Conservation (phyloP, 1,284 basidiomycete genomes). For the Marasmius oreades region DNA sequence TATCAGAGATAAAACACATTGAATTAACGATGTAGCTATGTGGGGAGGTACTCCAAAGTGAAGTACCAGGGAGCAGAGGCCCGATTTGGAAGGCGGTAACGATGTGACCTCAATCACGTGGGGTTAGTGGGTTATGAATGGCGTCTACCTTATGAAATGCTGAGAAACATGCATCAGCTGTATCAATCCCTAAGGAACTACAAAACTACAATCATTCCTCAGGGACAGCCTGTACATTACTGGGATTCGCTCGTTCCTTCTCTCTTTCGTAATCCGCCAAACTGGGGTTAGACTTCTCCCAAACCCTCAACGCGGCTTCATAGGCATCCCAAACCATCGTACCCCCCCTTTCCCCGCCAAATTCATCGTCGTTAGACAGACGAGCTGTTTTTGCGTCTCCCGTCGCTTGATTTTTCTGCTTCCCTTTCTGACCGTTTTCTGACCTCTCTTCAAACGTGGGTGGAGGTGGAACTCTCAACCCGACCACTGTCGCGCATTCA, state of each 20-base stretch:
- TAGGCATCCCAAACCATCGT: slow-evolving; percentile 72
- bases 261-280: slow-evolving; percentile 15
- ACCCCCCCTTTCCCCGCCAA: slow-evolving; percentile 64
- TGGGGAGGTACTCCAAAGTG: no score
- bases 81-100: no score
- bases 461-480: slow-evolving; percentile 39
- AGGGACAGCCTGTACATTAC: no score
- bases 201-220: no score
- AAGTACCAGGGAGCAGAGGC: no score
- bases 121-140: no score
- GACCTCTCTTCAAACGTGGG: slow-evolving; percentile 8
- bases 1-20: no score
- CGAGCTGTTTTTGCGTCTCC: slow-evolving; percentile 26
- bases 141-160: no score
- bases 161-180: no score
- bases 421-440: slow-evolving; percentile 9
- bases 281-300: slow-evolving; percentile 45
- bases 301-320: slow-evolving; percentile 57
- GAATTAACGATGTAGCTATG: no score
- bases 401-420: slow-evolving; percentile 12
- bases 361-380: slow-evolving; percentile 58
- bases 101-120: no score
- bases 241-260: neutral
- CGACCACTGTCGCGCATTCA: slow-evolving; percentile 59
- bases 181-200: no score